Conservation (phyloP, 495 filamentous ascomycete species). For the Tuber microsphaerosporum region DNA sequence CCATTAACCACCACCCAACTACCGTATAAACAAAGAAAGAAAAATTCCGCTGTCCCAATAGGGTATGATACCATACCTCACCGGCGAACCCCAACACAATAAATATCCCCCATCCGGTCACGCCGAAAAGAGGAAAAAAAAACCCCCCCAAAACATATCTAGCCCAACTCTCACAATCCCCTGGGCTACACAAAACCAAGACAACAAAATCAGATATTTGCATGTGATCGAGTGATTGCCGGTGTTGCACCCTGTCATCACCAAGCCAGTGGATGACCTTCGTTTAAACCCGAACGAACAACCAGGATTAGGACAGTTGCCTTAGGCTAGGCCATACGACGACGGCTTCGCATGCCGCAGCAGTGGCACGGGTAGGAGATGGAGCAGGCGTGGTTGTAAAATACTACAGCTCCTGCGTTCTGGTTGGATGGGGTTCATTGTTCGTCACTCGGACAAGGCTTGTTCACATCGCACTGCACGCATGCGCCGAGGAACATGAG, state of each 20-base stretch:
- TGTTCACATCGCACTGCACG: neutral
- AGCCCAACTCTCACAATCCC: neutral
- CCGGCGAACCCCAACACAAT: neutral
- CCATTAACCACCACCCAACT: neutral
- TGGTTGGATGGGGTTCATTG: neutral
- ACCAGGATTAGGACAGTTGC: neutral
- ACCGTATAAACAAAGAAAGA: neutral
- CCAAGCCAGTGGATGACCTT: neutral
- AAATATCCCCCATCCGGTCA: neutral
- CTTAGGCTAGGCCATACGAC: neutral
- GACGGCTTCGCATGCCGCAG: neutral
- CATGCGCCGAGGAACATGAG: neutral
- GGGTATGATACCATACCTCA: neutral
- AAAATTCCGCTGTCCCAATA: neutral
- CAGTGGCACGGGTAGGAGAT: neutral
- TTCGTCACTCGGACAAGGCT: neutral
- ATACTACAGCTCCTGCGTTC: too few relatives aligned
- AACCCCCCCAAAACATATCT: neutral
- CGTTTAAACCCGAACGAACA: neutral
- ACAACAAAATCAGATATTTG: neutral
- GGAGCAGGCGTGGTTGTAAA: neutral
- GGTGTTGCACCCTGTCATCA: neutral
- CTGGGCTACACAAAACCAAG: too few relatives aligned
- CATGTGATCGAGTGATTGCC: constrained; percentile 6
- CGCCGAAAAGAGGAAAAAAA: neutral